Base-by-base conservation (phyloP, 2,329 filamentous ascomycete genomes). In the Rugonectria rugulosa region DNA sequence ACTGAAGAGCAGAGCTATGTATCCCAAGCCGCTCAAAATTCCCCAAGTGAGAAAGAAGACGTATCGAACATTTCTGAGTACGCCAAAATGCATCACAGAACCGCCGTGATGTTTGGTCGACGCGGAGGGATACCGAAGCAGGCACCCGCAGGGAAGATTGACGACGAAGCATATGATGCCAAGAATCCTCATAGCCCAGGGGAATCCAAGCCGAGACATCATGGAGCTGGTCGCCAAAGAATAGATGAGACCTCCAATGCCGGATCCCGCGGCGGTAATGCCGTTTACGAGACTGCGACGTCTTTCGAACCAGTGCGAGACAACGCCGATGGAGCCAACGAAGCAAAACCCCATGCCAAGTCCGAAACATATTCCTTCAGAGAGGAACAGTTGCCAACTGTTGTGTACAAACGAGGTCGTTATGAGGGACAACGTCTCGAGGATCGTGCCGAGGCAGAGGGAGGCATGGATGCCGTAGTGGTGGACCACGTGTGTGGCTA, bases 1-100 rank as follows among this genome's bases (percentile, higher is more conserved):
- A 6, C 81, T 85, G 72, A 88, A 89, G 5, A 88, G 74, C 2
- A 89, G 69, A 0, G 85, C 81, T 20, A 88, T 81, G 63, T 89
- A 89, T 11, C 83, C 87, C 8, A 89, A 73, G 77, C 87, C 84
- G 54, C 79, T 84, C 60, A 88, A 75, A 58, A 84, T 77, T 2
- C 83, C 85, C 75, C 83, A 89, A 7, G 69, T 72, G 26, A 86
- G 74, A 19, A 88, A 73, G 0, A 86, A 75, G 8, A 84, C 53
- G 56, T 86, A 85, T 62, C 88, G 81, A 1, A 77, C 71, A 2
- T 79, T 76, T 46, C 73, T 76, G 7, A 64, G 32, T 10, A 53
- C 32, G 6, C 32, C 8, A 80, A 84, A 42, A 8, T 31, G 20
- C 5, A 53, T 12, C 5, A 14, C 34, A 15, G 27, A 24, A 14